Evolutionary conservation across 179 eudicot genomes (phyloP), one percentile per base, ranked within the genome.

Genomic region (Camellia oleifera): DNA sequence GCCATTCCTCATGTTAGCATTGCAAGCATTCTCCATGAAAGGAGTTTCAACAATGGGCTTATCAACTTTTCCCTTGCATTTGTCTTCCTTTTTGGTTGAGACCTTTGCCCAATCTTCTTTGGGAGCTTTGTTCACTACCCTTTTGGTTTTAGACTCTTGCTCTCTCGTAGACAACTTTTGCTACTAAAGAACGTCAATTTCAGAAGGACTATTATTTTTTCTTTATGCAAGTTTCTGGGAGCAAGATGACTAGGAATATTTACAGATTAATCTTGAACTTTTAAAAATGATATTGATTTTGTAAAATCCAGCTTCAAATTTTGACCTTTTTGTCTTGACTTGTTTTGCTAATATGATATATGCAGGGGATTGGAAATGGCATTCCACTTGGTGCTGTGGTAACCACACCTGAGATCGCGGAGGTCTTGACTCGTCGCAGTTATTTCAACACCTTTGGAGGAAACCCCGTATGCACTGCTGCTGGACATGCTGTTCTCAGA

Each of bases 381-480:
- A 86, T 92, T 67, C 99, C 99, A 48, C 96, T 96, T 48, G 99
- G 99, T 66, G 99, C 99, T 40, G 98, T 96, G 64, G 97, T 96
- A 53, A 96, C 99, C 45, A 96, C 99, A 26, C 97, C 97, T 46
- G 93, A 91, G 84, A 92, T 96, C 60, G 97, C 99, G 42, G 86
- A 90, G 79, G 97, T 91, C 54, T 87, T 96, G 86, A 87, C 95
- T n/a, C 91, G 87, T 17, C 85, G 97, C 17, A 91, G 84, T 79
- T 94, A 96, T 80, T 96, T 96, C 89, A 96, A 96, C 72, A 96
- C 99, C 32, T 96, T 96, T 78, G 98, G 99, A 69, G 99, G 99
- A 72, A 96, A 96, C 81, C 98, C 97, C 66, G 93, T 96, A 2
- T 89, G 97, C 78, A 94, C 97, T 75, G 88, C 97, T 71, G 99